Percentiles rank a stretch among this genome's conserved stretches.
Evolutionary conservation across 169 alveolate species (phyloP).

Genomic region (Cryptosporidium parvum): DNA sequence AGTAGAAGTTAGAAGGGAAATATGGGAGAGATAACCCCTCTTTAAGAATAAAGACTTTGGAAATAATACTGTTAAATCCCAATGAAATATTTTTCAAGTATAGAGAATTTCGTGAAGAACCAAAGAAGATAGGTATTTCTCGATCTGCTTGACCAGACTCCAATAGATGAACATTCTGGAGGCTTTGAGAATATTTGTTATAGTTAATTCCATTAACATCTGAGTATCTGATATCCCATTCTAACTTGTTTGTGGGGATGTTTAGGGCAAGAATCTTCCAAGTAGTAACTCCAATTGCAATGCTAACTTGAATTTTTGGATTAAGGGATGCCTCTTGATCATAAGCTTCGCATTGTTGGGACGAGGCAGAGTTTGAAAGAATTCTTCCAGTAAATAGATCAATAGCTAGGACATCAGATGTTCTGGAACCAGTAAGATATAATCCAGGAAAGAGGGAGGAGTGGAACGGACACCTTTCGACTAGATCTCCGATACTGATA

Average conservation of each 20-base stretch:
- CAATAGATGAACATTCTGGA: constrained; percentile 2
- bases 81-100: constrained; percentile 17
- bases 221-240: constrained; percentile 57
- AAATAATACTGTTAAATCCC: constrained; percentile 22
- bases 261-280: constrained; percentile 49
- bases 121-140: constrained; percentile 13
- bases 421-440: constrained; percentile 64
- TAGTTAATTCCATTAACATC: constrained; percentile 37
- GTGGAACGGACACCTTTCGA: constrained; percentile 69
- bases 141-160: background rate
- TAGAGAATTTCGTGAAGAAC: constrained; percentile 59
- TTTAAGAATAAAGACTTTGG: constrained; percentile 47
- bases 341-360: constrained; percentile 39
- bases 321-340: constrained; percentile 14
- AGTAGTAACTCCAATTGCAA: constrained; percentile 64
- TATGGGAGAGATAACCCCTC: constrained; percentile 39
- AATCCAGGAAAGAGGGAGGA: constrained; percentile 67
- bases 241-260: constrained; percentile 16
- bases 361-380: constrained; percentile 61
- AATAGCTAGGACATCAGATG: constrained; percentile 45
- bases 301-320: background rate
- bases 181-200: background rate
- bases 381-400: constrained; percentile 69
- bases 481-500: constrained; percentile 35
- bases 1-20: constrained; percentile 46